A percentile compares a stretch with the other conserved stretches of the same genome.
These are phyloP conservation scores for Fraxinus americana DNA, from an alignment of 257 asterid genomes.

Conservation along the genomic window DNA sequence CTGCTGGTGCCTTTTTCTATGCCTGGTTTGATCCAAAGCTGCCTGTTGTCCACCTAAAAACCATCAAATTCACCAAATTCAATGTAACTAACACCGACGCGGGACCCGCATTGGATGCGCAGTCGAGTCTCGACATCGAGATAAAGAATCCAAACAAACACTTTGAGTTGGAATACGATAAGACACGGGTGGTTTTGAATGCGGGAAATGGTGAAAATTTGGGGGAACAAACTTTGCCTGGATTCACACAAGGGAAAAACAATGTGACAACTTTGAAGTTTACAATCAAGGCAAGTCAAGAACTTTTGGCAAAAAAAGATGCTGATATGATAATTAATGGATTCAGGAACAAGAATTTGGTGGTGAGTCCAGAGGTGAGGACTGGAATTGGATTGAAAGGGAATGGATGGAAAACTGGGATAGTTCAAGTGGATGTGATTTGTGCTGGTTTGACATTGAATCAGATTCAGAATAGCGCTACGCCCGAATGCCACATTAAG, in stretches of 20 bases:
- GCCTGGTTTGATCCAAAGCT: conserved; percentile 47
- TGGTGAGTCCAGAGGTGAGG: conserved; percentile 30
- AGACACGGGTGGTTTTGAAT: conserved; percentile 20
- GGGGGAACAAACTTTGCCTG: conserved; percentile 33
- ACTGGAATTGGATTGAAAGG: conserved; percentile 33
- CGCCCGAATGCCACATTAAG: conserved; percentile 32
- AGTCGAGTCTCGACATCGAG: conserved; percentile 22
- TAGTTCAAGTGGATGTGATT: conserved; percentile 25
- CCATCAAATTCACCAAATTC: conserved; percentile 35
- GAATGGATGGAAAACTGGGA: conserved; percentile 29
- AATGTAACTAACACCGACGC: conserved; percentile 19
- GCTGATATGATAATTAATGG: conserved; percentile 32
- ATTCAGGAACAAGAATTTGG: conserved; percentile 30
- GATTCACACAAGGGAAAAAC: conserved; percentile 31
- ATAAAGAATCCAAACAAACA: conserved; percentile 44
- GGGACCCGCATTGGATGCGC: conserved; percentile 38
- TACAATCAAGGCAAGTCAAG: neutral
- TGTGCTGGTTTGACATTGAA: conserved; percentile 32
- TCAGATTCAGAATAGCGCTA: conserved; percentile 26
- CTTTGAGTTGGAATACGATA: conserved; percentile 36
- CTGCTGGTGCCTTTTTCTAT: conserved; percentile 36
- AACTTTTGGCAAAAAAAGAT: conserved; percentile 14
- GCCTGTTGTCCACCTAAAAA: conserved; percentile 40
- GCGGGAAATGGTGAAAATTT: conserved; percentile 22
- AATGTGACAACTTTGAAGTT: conserved; percentile 32